A percentile compares a stretch with the other conserved stretches of the same genome.
Conservation (phyloP, 371 early-diverging fungal species). For the Parasitella parasitica region DNA sequence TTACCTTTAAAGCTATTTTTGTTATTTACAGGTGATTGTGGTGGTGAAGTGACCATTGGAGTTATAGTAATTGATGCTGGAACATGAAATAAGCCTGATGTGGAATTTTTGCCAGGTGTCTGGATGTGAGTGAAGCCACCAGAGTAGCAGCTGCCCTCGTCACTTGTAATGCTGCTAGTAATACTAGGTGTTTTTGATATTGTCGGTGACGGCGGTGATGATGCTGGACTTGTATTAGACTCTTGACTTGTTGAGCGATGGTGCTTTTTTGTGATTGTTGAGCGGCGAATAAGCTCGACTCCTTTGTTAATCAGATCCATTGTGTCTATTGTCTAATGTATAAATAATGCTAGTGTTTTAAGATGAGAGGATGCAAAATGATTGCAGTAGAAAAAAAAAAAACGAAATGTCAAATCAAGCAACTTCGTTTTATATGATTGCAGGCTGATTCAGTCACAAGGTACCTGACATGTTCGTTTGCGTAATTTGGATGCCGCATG, state of each 20-base stretch:
- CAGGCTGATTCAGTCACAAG: slow-evolving; percentile 4
- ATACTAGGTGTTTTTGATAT: slow-evolving; percentile 29
- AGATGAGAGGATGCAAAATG: neutral
- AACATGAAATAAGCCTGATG: slow-evolving; percentile 9
- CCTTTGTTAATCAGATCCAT: slow-evolving; percentile 36
- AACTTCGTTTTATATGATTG: slow-evolving; percentile 4
- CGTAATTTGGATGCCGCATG: slow-evolving; percentile 12
- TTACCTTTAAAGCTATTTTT: neutral
- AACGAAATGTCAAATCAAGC: neutral
- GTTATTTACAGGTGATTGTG: slow-evolving; percentile 13
- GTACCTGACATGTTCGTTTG: slow-evolving; percentile 13
- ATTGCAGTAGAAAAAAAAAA: neutral
- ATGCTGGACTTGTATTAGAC: slow-evolving; percentile 4
- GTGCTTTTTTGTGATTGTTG: slow-evolving; percentile 15
- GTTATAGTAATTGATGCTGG: slow-evolving; percentile 17
- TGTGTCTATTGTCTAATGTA: too few relatives aligned
- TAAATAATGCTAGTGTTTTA: neutral
- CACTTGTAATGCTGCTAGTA: slow-evolving; percentile 26
- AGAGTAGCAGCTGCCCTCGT: slow-evolving; percentile 25
- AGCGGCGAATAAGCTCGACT: slow-evolving; percentile 22
- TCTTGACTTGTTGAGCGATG: slow-evolving; percentile 10
- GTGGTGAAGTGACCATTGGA: slow-evolving; percentile 10
- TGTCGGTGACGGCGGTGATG: slow-evolving; percentile 9
- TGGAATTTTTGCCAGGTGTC: slow-evolving; percentile 15
- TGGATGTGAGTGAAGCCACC: slow-evolving; percentile 6